Percentiles rank a stretch among this genome's conserved stretches.
These are phyloP conservation scores for Hymenoscyphus salicellus DNA, from an alignment of 2,329 filamentous ascomycete genomes.

Conservation along the genomic window DNA sequence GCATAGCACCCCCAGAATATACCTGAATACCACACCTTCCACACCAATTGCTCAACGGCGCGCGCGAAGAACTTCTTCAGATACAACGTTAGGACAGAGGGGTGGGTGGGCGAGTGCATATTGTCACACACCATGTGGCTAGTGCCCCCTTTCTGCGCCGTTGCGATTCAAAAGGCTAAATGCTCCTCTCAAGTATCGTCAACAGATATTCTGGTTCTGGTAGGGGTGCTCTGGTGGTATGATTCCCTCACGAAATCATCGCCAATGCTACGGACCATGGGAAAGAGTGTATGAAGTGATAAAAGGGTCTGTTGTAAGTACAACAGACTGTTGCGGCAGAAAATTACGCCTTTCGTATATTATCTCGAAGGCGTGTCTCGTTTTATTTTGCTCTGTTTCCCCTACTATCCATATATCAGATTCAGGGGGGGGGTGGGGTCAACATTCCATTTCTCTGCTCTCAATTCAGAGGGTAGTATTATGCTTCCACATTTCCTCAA, in stretches of 20 bases:
- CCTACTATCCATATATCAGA: not conserved
- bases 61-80: not conserved
- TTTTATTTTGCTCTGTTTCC: not conserved
- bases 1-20: not conserved
- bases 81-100: not conserved
- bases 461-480: no score
- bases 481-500: not conserved
- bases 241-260: not conserved
- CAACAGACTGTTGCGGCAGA: not conserved
- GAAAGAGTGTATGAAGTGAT: not conserved
- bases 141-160: not conserved
- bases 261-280: not conserved
- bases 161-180: not conserved
- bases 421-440: not conserved
- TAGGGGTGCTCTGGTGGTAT: not conserved
- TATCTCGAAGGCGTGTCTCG: not conserved
- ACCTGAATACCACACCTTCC: not conserved
- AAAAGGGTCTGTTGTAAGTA: not conserved
- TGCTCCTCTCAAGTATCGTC: not conserved
- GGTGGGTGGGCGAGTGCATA: constrained; percentile 1
- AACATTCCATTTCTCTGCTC: not conserved
- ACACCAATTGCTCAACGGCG: not conserved
- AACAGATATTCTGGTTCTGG: not conserved
- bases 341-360: not conserved
- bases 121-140: not conserved